phyloP scores from a whole-genome alignment of 176 grass and related monocot species.

The Oryza meridionalis region DNA sequence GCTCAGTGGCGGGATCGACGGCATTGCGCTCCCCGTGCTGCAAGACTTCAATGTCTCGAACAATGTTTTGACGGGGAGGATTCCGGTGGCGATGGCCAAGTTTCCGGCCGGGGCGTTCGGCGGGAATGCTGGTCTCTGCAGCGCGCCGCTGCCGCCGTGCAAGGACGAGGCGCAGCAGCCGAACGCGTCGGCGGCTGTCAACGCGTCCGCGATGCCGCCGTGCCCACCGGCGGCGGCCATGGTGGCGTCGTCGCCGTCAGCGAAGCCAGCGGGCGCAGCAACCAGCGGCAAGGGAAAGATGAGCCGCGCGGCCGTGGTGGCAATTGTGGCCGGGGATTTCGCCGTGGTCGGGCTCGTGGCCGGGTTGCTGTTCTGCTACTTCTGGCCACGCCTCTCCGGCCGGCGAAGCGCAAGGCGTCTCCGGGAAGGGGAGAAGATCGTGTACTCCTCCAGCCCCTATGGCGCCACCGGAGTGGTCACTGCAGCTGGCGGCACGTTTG shows the following conservation, averaged over 20 bases:
- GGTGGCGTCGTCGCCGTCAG: constrained; percentile 54
- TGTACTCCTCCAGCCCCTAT: constrained; percentile 95
- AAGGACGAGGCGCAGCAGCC: constrained; percentile 31
- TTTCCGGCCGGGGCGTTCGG: constrained; percentile 56
- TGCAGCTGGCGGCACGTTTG: constrained; percentile 45
- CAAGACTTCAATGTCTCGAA: constrained; percentile 81
- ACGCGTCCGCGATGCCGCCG: constrained; percentile 29
- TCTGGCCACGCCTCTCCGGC: constrained; percentile 84
- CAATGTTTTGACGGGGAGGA: constrained; percentile 60
- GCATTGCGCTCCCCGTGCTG: constrained; percentile 57
- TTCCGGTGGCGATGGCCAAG: constrained; percentile 55
- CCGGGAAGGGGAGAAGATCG: constrained; percentile 94
- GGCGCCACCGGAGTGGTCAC: constrained; percentile 44
- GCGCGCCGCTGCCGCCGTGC: constrained; percentile 67
- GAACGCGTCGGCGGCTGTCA: constrained; percentile 38
- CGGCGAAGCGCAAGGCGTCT: constrained; percentile 51
- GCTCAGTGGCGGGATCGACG: constrained; percentile 56
- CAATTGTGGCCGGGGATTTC: constrained; percentile 85
- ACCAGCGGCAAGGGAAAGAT: constrained; percentile 47
- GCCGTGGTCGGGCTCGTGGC: constrained; percentile 77
- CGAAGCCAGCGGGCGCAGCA: constrained; percentile 46
- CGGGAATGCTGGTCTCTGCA: constrained; percentile 63
- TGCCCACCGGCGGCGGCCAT: constrained; percentile 52
- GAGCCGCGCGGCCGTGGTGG: constrained; percentile 68
- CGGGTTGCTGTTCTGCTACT: constrained; percentile 86